These are phyloP conservation scores for Albizia julibrissin DNA, from an alignment of 306 rosid genomes.

Conservation along the genomic window DNA sequence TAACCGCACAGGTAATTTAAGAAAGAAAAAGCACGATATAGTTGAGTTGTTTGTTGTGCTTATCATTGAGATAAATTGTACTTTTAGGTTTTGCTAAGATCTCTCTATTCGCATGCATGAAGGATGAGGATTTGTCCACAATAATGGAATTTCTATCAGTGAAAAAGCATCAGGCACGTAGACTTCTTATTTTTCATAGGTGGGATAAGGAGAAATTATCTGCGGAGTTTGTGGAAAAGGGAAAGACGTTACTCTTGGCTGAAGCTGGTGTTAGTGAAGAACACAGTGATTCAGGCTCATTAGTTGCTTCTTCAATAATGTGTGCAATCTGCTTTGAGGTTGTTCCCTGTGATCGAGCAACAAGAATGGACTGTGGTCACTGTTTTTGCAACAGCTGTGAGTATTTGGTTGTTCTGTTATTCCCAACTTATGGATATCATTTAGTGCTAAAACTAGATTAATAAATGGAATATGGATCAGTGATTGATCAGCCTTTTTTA, in stretches of 20 bases:
- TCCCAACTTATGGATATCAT: too few species aligned
- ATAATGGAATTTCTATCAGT: slow-evolving; percentile 80
- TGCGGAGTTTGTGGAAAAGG: slow-evolving; percentile 72
- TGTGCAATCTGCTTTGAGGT: slow-evolving; percentile 87
- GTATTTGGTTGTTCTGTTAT: slow-evolving; percentile 18
- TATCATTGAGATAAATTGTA: background rate
- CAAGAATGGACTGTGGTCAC: slow-evolving; percentile 76
- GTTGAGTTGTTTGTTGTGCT: background rate
- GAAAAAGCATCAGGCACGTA: slow-evolving; percentile 82
- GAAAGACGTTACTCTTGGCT: slow-evolving; percentile 52
- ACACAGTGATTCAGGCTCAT: slow-evolving; percentile 36
- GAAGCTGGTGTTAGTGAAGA: slow-evolving; percentile 80
- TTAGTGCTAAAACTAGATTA: too few species aligned
- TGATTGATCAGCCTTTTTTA: too few species aligned
- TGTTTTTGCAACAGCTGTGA: slow-evolving; percentile 88
- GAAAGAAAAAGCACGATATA: background rate
- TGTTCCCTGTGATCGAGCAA: slow-evolving; percentile 56
- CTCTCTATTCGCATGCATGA: slow-evolving; percentile 30
- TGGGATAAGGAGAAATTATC: slow-evolving; percentile 87
- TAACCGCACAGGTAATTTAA: slow-evolving; percentile 76
- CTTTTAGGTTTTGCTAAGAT: slow-evolving; percentile 21
- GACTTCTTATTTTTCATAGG: slow-evolving; percentile 78
- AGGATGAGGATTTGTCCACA: slow-evolving; percentile 85
- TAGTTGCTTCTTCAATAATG: slow-evolving; percentile 38
- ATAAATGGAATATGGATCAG: too few species aligned